Conservation (phyloP, 345 rosid genomes). For the Gossypium australe region DNA sequence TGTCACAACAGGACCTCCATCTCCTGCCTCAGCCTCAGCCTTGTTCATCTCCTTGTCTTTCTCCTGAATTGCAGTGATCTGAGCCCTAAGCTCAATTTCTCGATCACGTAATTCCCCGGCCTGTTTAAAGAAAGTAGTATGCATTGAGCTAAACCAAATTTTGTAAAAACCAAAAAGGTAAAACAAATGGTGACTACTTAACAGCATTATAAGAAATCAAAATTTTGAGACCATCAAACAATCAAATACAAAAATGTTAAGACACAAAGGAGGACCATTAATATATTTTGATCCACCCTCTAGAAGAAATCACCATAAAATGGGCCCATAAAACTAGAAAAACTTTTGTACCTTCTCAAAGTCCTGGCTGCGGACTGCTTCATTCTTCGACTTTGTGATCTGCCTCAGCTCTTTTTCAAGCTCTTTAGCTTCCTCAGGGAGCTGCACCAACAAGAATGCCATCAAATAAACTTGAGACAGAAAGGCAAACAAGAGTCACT, state of each 20-base stretch:
- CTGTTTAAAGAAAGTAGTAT: constrained; percentile 31
- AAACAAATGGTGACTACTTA: background rate
- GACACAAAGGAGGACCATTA: background rate
- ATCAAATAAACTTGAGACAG: constrained; percentile 7
- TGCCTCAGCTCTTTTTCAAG: constrained; percentile 93
- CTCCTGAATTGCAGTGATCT: constrained; percentile 70
- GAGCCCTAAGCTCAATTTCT: constrained; percentile 95
- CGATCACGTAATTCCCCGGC: constrained; percentile 92
- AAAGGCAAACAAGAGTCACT: background rate
- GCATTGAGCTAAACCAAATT: background rate
- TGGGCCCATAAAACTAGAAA: background rate
- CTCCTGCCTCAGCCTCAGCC: constrained; percentile 89
- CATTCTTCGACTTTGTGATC: constrained; percentile 90
- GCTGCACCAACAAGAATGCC: constrained; percentile 32
- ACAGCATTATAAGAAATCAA: background rate
- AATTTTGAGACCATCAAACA: background rate
- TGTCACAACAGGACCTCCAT: constrained; percentile 73
- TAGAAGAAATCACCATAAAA: background rate
- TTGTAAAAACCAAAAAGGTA: background rate
- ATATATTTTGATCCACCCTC: background rate
- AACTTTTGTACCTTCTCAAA: constrained; percentile 68
- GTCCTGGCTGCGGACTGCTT: constrained; percentile 92
- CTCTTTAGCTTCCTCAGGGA: constrained; percentile 97
- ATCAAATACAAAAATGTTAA: background rate
- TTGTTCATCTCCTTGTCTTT: constrained; percentile 93